These are phyloP conservation scores for Mercurialis annua DNA, from an alignment of 345 rosid species.

Conservation along the genomic window DNA sequence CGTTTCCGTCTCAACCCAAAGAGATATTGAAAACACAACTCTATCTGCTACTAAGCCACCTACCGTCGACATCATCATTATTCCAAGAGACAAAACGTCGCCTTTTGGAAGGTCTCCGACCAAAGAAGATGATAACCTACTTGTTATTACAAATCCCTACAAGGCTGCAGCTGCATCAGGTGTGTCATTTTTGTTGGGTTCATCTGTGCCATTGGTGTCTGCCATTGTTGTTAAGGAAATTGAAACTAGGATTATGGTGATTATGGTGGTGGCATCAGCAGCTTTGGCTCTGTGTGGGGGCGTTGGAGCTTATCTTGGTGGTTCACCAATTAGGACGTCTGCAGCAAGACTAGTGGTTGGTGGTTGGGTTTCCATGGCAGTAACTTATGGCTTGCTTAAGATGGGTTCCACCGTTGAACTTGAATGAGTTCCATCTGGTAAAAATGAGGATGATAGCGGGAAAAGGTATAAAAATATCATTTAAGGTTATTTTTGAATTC, in stretches of 20 bases:
- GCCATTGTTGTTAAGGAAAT: constrained; percentile 25
- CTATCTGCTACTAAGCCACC: too few species aligned
- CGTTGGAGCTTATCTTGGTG: constrained; percentile 46
- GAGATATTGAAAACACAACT: constrained; percentile 43
- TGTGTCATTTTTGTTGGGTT: constrained; percentile 36
- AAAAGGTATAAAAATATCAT: too few species aligned
- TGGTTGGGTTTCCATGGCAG: constrained; percentile 57
- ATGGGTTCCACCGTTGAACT: too few species aligned
- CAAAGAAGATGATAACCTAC: constrained; percentile 13
- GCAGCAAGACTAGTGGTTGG: constrained; percentile 43
- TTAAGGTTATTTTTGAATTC: too few species aligned
- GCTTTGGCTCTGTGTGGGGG: constrained; percentile 39
- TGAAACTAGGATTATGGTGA: constrained; percentile 21
- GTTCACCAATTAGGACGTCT: constrained; percentile 33
- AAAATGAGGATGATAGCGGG: too few species aligned
- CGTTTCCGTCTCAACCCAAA: constrained; percentile 51
- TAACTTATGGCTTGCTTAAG: constrained; percentile 58
- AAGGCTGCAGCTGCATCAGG: constrained; percentile 39
- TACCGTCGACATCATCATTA: too few species aligned
- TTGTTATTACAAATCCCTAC: constrained; percentile 36
- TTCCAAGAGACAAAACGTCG: too few species aligned
- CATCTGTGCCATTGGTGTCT: constrained; percentile 39
- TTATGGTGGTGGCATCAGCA: constrained; percentile 27
- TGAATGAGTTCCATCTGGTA: too few species aligned
- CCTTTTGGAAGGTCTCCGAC: constrained; percentile 30